Evolutionary conservation across 2,329 filamentous ascomycete genomes (phyloP).

Genomic region (Paecilomyces fulvus): DNA sequence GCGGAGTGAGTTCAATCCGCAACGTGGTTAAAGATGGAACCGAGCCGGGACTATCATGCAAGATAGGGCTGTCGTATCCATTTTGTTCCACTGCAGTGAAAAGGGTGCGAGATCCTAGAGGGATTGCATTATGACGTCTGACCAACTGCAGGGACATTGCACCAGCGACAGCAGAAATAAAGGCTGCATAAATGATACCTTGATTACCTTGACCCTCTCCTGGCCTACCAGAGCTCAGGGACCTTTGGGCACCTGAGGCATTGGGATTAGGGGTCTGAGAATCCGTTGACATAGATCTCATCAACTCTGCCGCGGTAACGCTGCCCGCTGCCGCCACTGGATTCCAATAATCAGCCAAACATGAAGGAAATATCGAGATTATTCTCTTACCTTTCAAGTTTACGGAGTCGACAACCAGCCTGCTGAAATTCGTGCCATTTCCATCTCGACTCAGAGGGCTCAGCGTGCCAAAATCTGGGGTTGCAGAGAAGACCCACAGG

Average conservation of each 20-base stretch:
- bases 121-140: slow-evolving; percentile 27
- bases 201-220: slow-evolving; percentile 23
- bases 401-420: slow-evolving; percentile 22
- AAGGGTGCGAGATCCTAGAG: slow-evolving; percentile 32
- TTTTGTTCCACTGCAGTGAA: slow-evolving; percentile 27
- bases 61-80: slow-evolving; percentile 20
- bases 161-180: slow-evolving; percentile 31
- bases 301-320: slow-evolving; percentile 24
- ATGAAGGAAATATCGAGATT: neutral
- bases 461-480: slow-evolving; percentile 29
- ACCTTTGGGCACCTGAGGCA: slow-evolving; percentile 15
- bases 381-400: slow-evolving; percentile 23
- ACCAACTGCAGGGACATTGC: slow-evolving; percentile 29
- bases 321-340: slow-evolving; percentile 28
- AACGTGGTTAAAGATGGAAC: slow-evolving; percentile 26
- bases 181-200: slow-evolving; percentile 30
- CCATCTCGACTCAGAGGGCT: slow-evolving; percentile 17
- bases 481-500: slow-evolving; percentile 33
- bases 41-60: slow-evolving; percentile 17
- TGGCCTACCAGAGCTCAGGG: slow-evolving; percentile 18
- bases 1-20: slow-evolving; percentile 27
- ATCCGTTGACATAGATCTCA: slow-evolving; percentile 27
- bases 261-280: slow-evolving; percentile 12
- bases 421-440: slow-evolving; percentile 16
- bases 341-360: slow-evolving; percentile 2